phyloP scores from a whole-genome alignment of 192 early-diverging fungal genomes.

The Podila epicladia region DNA sequence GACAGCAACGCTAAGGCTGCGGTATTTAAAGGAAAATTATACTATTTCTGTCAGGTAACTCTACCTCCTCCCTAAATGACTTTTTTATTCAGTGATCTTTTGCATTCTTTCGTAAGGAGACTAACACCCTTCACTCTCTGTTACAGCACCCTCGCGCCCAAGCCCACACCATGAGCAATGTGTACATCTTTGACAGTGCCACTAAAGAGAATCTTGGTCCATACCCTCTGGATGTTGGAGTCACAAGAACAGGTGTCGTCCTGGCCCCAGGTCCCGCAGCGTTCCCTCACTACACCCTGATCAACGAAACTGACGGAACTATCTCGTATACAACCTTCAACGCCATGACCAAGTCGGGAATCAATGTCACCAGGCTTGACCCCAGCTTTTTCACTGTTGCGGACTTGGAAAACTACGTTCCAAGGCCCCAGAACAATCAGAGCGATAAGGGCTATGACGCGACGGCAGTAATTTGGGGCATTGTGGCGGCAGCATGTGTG shows the following conservation, averaged over 20 bases:
- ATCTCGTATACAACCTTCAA: not conserved
- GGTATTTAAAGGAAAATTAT: not conserved
- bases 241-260: not conserved
- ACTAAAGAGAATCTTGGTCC: not conserved
- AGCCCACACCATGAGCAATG: not conserved
- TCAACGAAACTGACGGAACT: not conserved
- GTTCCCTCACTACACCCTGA: not conserved
- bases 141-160: not conserved
- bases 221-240: not conserved
- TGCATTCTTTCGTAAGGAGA: too few relatives aligned
- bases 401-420: too few relatives aligned
- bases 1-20: not conserved
- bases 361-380: too few relatives aligned
- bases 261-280: not conserved
- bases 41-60: not conserved
- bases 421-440: too few relatives aligned
- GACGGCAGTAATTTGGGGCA: too few relatives aligned
- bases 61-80: too few relatives aligned
- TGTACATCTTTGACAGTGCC: slow-evolving; percentile 1
- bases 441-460: too few relatives aligned
- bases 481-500: too few relatives aligned
- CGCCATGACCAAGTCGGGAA: too few relatives aligned
- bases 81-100: too few relatives aligned
- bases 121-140: not conserved
- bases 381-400: too few relatives aligned